A percentile compares a stretch with the other conserved stretches of the same genome.
These are phyloP conservation scores for Sparassis latifolia DNA, from an alignment of 1,284 basidiomycete genomes.

Conservation along the genomic window DNA sequence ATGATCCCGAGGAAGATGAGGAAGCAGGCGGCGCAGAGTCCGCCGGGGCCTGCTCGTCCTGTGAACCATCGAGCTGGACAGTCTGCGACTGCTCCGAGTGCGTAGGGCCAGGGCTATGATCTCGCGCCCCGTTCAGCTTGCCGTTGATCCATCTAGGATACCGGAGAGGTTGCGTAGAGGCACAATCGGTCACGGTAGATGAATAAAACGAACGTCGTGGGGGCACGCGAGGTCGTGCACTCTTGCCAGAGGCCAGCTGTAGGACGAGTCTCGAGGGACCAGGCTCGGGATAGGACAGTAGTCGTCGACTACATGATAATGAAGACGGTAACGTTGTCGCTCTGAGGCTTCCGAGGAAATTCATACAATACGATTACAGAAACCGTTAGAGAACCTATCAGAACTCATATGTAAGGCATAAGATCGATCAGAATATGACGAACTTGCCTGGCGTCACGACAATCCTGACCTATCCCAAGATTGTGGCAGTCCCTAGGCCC, in stretches of 20 bases:
- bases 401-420: too few species aligned
- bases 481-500: too few species aligned
- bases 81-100: conserved; percentile 10
- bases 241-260: conserved; percentile 4
- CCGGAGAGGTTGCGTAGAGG: conserved; percentile 17
- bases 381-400: too few species aligned
- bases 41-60: conserved; percentile 21
- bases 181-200: conserved; percentile 24
- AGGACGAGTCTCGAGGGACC: conserved; percentile 19
- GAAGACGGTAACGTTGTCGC: conserved; percentile 16
- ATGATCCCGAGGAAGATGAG: conserved; percentile 16
- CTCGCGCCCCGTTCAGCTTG: conserved; percentile 11
- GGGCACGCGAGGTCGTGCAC: neutral
- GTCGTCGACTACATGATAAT: conserved; percentile 22
- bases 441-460: too few species aligned
- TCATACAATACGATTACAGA: conserved; percentile 16
- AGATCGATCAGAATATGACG: too few species aligned
- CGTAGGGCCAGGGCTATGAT: conserved; percentile 9
- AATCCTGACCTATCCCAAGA: too few species aligned
- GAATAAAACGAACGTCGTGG: conserved; percentile 23
- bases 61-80: conserved; percentile 18
- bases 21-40: conserved; percentile 22
- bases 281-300: conserved; percentile 11
- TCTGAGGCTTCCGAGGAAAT: conserved; percentile 21
- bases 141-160: conserved; percentile 26